Conservation (phyloP, 306 rosid species). For the Argentina anserina region DNA sequence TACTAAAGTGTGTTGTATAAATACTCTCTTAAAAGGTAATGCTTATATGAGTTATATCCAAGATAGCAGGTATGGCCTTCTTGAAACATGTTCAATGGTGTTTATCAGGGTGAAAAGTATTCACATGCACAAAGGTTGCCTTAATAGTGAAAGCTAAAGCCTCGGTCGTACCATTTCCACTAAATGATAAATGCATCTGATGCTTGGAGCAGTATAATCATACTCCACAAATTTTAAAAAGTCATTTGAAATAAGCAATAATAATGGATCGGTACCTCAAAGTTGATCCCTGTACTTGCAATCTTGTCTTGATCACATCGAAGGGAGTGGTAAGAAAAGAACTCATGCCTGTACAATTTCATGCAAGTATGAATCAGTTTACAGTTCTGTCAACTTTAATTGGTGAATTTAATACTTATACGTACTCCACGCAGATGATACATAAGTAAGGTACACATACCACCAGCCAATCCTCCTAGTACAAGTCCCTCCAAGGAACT, state of each 20-base stretch:
- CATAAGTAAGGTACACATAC: conserved; percentile 48
- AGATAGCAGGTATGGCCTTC: not conserved
- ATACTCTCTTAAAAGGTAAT: not conserved
- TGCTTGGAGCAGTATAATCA: not conserved
- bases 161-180: not conserved
- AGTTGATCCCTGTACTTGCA: conserved; percentile 83
- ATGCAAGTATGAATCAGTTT: conserved; percentile 14
- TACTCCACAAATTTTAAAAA: not conserved
- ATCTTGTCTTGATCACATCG: conserved; percentile 80
- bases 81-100: not conserved
- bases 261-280: conserved; percentile 42
- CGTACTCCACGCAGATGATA: conserved; percentile 14
- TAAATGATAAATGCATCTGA: not conserved
- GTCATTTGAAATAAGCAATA: conserved; percentile 1
- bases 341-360: conserved; percentile 54
- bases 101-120: not conserved
- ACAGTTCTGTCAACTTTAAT: not conserved
- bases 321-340: conserved; percentile 89
- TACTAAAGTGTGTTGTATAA: not conserved
- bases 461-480: conserved; percentile 88
- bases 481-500: conserved; percentile 71
- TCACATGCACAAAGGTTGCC: not conserved
- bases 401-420: not conserved
- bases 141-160: not conserved
- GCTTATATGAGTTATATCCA: no score